Conservation (phyloP, 176 grass and related monocot species). For the Eragrostis curvula region DNA sequence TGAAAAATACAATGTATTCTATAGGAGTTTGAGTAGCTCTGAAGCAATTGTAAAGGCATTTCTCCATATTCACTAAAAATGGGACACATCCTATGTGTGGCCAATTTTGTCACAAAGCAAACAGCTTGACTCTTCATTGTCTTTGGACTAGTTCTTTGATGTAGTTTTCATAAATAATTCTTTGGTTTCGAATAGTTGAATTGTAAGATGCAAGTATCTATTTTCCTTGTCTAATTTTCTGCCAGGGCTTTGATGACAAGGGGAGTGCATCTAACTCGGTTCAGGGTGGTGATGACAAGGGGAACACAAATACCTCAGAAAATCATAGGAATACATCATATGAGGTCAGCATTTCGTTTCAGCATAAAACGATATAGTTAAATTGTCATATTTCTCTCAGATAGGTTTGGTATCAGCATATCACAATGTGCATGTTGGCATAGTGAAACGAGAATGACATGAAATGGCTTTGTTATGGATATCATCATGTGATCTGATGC, state of each 20-base stretch:
- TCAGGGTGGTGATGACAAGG: conserved; percentile 41
- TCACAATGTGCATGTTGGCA: conserved; percentile 8
- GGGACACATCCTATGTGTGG: not conserved
- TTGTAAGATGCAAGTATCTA: not conserved
- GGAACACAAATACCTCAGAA: conserved; percentile 38
- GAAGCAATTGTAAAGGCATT: conserved; percentile 17
- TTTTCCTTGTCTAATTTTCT: conserved; percentile 28
- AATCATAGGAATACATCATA: conserved; percentile 46
- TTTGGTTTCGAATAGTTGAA: conserved; percentile 20
- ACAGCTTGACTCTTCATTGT: conserved; percentile 23
- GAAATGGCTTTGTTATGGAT: conserved; percentile 39
- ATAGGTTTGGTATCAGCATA: conserved; percentile 23
- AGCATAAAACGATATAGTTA: conserved; percentile 1
- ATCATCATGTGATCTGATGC: not conserved
- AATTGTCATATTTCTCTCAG: conserved; percentile 12
- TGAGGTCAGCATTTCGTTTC: conserved; percentile 46
- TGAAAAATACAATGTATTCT: not conserved
- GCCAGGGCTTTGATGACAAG: conserved; percentile 47
- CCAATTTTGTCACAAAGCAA: conserved; percentile 24
- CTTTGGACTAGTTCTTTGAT: not conserved
- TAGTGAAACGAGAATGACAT: not conserved
- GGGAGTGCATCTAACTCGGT: conserved; percentile 38
- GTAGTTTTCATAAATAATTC: not conserved
- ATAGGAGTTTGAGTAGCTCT: conserved; percentile 27
- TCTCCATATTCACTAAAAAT: conserved; percentile 1